phyloP scores from a whole-genome alignment of 2,329 filamentous ascomycete species.

The Metarhizium anisopliae region DNA sequence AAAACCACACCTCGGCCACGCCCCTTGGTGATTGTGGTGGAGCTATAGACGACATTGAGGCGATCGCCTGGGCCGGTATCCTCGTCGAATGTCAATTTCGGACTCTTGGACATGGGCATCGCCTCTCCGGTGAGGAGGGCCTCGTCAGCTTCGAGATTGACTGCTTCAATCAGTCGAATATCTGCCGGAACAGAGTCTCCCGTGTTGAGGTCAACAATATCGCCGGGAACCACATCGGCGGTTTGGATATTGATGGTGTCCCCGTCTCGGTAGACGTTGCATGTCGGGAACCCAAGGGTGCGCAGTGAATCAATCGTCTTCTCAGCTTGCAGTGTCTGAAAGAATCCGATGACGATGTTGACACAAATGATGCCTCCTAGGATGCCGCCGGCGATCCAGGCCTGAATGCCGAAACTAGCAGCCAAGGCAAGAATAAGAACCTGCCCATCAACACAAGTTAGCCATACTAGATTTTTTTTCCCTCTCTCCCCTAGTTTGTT shows the following conservation, averaged over 20 bases:
- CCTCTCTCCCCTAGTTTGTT: not conserved
- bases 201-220: slow-evolving; percentile 37
- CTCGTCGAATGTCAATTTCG: slow-evolving; percentile 28
- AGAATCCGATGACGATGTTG: slow-evolving; percentile 29
- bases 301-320: slow-evolving; percentile 29
- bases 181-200: slow-evolving; percentile 49
- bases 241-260: slow-evolving; percentile 19
- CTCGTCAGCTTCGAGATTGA: slow-evolving; percentile 56
- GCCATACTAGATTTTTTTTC: not conserved
- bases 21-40: slow-evolving; percentile 42
- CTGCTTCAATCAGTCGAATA: slow-evolving; percentile 38
- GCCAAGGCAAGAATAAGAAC: slow-evolving; percentile 53
- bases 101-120: slow-evolving; percentile 40
- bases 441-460: slow-evolving; percentile 4
- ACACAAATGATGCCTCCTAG: slow-evolving; percentile 36
- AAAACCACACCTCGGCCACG: slow-evolving; percentile 48
- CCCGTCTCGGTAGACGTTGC: slow-evolving; percentile 26
- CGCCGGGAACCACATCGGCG: slow-evolving; percentile 40
- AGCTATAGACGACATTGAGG: slow-evolving; percentile 47
- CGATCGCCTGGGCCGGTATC: slow-evolving; percentile 37
- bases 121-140: slow-evolving; percentile 51
- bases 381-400: slow-evolving; percentile 42
- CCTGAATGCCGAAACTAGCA: slow-evolving; percentile 37
- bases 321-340: slow-evolving; percentile 30
- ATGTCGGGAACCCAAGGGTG: slow-evolving; percentile 25